Evolutionary conservation across 257 asterid genomes (phyloP).

Genomic region (Nicotiana otophora): DNA sequence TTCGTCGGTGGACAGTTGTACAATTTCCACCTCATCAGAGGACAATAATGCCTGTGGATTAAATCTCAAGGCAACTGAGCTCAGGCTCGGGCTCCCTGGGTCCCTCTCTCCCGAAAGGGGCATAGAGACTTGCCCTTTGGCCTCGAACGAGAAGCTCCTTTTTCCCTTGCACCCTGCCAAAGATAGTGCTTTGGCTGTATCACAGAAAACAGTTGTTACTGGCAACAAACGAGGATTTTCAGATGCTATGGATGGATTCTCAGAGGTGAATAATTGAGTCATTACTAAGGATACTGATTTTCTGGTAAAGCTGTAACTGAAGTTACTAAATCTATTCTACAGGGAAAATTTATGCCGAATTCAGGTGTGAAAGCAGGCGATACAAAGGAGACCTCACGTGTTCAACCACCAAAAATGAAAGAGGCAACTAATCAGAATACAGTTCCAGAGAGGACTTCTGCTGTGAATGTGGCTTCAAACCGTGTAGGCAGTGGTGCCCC

Average conservation of each 20-base stretch:
- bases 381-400: constrained; percentile 23
- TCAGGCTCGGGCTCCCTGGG: constrained; percentile 69
- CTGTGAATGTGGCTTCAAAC: constrained; percentile 20
- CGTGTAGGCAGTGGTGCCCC: constrained; percentile 32
- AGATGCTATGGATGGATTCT: constrained; percentile 55
- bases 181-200: constrained; percentile 20
- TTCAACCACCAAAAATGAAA: constrained; percentile 29
- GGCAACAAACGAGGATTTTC: constrained; percentile 77
- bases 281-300: not conserved
- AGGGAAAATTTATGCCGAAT: constrained; percentile 27
- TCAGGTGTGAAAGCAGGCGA: constrained; percentile 24
- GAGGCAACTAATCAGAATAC: constrained; percentile 23
- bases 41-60: constrained; percentile 30
- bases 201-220: constrained; percentile 34
- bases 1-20: constrained; percentile 65
- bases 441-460: constrained; percentile 28
- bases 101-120: constrained; percentile 50
- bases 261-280: constrained; percentile 31
- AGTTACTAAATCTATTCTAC: constrained; percentile 13
- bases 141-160: constrained; percentile 53
- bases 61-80: constrained; percentile 65
- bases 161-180: constrained; percentile 52
- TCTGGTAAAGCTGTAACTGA: constrained; percentile 9
- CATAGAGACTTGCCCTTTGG: constrained; percentile 24
- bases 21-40: constrained; percentile 37